These are phyloP conservation scores for Verbascum thapsus DNA, from an alignment of 257 asterid species.

Conservation along the genomic window DNA sequence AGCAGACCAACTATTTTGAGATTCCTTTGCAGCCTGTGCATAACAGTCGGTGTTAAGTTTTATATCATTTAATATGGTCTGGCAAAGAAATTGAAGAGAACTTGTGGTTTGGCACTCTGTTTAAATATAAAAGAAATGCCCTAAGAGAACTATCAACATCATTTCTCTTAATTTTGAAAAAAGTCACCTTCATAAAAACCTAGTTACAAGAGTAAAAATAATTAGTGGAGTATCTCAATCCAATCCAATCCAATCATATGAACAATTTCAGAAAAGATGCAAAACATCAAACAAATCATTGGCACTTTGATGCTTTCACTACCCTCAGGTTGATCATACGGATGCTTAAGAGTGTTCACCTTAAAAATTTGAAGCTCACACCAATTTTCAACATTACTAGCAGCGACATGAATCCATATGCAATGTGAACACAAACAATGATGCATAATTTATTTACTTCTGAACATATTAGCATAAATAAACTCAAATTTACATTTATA, in stretches of 20 bases:
- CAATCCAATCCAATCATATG: not conserved
- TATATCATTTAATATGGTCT: too few species aligned
- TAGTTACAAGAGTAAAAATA: slow-evolving; percentile 6
- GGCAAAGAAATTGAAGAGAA: slow-evolving; percentile 8
- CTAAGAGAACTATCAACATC: slow-evolving; percentile 1
- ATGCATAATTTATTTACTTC: slow-evolving; percentile 13
- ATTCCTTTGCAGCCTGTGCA: slow-evolving; percentile 37
- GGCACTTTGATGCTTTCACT: not conserved
- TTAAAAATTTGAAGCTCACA: not conserved
- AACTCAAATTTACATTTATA: slow-evolving; percentile 2
- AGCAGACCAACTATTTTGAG: slow-evolving; percentile 38
- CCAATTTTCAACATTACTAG: slow-evolving; percentile 8
- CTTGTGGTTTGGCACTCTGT: slow-evolving; percentile 1
- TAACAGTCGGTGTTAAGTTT: slow-evolving; percentile 12
- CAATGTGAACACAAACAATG: slow-evolving; percentile 14
- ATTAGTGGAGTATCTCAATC: not conserved
- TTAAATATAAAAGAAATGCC: slow-evolving; percentile 6
- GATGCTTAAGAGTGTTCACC: not conserved
- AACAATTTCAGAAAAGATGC: slow-evolving; percentile 10
- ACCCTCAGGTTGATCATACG: slow-evolving; percentile 7
- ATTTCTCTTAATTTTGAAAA: not conserved
- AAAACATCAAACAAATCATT: not conserved
- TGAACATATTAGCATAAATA: not conserved
- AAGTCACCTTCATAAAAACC: slow-evolving; percentile 4
- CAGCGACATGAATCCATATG: slow-evolving; percentile 5